Conservation (phyloP, 176 grass and related monocot genomes). For the Musa schizocarpa region DNA sequence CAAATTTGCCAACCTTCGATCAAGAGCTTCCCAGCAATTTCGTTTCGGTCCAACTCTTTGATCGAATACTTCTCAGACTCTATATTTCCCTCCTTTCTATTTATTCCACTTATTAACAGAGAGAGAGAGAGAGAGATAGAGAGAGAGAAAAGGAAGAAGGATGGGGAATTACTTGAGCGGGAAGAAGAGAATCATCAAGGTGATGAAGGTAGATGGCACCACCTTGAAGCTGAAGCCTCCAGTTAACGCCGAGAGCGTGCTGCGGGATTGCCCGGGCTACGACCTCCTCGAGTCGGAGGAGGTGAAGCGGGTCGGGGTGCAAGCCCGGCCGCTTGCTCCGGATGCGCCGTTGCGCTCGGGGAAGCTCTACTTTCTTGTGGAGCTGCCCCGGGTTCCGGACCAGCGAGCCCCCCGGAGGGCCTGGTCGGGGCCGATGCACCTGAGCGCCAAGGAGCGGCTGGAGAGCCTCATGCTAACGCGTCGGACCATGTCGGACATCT, state of each 20-base stretch:
- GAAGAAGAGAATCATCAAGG: conserved; percentile 67
- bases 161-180: conserved; percentile 81
- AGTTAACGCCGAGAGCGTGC: conserved; percentile 35
- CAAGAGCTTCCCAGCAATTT: too few species aligned
- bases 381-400: conserved; percentile 38
- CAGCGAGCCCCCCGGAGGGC: conserved; percentile 29
- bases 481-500: conserved; percentile 65
- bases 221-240: conserved; percentile 64
- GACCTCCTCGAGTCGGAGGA: conserved; percentile 56
- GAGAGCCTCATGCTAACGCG: conserved; percentile 87
- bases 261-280: conserved; percentile 60
- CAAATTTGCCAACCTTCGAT: too few species aligned
- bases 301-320: conserved; percentile 57
- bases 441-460: conserved; percentile 69
- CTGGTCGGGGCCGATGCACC: conserved; percentile 61
- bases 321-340: conserved; percentile 40
- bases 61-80: too few species aligned
- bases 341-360: conserved; percentile 46
- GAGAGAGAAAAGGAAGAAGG: neutral
- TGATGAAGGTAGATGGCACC: conserved; percentile 94
- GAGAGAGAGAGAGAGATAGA: too few species aligned
- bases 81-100: too few species aligned
- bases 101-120: neutral
- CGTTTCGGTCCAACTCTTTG: too few species aligned
- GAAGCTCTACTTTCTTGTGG: conserved; percentile 77